Evolutionary conservation across 768 basidiomycete genomes (phyloP).

Genomic region (Candolleomyces efflorescens): DNA sequence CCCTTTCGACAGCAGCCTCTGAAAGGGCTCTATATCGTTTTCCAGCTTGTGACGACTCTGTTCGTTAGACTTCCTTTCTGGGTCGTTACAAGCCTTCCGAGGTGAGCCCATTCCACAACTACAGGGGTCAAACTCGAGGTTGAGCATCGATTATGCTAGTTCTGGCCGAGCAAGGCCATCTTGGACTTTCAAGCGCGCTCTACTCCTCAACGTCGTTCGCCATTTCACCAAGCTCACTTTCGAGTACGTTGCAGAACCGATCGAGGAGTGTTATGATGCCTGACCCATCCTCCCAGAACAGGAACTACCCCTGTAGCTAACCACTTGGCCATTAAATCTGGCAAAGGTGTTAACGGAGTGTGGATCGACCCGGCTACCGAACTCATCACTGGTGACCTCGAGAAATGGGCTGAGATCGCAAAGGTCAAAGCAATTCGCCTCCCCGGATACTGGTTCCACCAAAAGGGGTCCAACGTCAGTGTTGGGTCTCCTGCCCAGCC

Average conservation of each 20-base stretch:
- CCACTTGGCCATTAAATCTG: constrained; percentile 37
- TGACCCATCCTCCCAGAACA: constrained; percentile 21
- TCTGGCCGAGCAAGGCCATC: constrained; percentile 40
- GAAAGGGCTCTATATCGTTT: constrained; percentile 44
- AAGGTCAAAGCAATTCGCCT: constrained; percentile 38
- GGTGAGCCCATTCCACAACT: constrained; percentile 18
- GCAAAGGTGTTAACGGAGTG: constrained; percentile 39
- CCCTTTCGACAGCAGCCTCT: constrained; percentile 41
- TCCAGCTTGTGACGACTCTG: constrained; percentile 33
- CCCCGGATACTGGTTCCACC: constrained; percentile 57
- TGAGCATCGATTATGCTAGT: constrained; percentile 16
- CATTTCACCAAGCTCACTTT: constrained; percentile 14
- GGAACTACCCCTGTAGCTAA: constrained; percentile 31
- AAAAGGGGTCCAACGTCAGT: constrained; percentile 29
- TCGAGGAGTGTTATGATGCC: not conserved
- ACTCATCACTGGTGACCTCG: constrained; percentile 40
- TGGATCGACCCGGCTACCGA: constrained; percentile 44
- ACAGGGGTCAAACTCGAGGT: not conserved
- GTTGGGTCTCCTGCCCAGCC: constrained; percentile 34
- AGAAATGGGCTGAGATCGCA: constrained; percentile 34
- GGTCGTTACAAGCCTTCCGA: constrained; percentile 35
- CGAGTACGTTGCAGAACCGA: not conserved
- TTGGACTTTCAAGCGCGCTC: constrained; percentile 39
- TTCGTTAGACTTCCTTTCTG: constrained; percentile 47
- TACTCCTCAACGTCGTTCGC: constrained; percentile 33